A percentile compares a stretch with the other conserved stretches of the same genome.
Conservation (phyloP, 495 filamentous ascomycete species). For the Penicillium canescens region DNA sequence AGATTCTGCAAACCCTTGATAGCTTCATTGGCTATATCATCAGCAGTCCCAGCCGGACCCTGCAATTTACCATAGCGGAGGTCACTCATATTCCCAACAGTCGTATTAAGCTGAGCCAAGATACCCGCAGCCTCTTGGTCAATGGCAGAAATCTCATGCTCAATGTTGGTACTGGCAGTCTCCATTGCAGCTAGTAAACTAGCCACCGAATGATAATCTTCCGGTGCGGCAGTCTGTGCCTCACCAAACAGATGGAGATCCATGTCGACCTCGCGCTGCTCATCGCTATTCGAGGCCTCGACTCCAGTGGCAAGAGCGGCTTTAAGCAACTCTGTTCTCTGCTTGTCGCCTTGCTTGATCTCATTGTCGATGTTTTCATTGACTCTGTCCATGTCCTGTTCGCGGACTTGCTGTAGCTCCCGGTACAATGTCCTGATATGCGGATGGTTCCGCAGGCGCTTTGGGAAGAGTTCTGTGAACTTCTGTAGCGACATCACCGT, state of each 20-base stretch:
- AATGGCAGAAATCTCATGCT: slow-evolving; percentile 62
- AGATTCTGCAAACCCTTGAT: slow-evolving; percentile 54
- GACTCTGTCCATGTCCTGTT: slow-evolving; percentile 66
- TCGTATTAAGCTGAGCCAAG: slow-evolving; percentile 59
- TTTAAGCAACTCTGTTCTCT: slow-evolving; percentile 61
- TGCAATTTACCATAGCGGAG: slow-evolving; percentile 76
- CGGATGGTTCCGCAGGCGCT: slow-evolving; percentile 64
- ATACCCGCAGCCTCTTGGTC: slow-evolving; percentile 64
- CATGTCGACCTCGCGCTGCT: slow-evolving; percentile 69
- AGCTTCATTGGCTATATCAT: slow-evolving; percentile 62
- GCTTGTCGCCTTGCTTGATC: slow-evolving; percentile 59
- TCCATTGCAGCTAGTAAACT: slow-evolving; percentile 70
- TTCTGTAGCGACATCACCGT: slow-evolving; percentile 70
- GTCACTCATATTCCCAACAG: slow-evolving; percentile 74
- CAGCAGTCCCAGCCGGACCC: slow-evolving; percentile 54
- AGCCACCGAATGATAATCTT: slow-evolving; percentile 57
- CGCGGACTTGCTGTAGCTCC: slow-evolving; percentile 71
- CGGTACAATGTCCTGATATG: slow-evolving; percentile 76
- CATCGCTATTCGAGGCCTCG: slow-evolving; percentile 52
- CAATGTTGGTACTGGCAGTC: slow-evolving; percentile 61
- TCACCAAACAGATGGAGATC: slow-evolving; percentile 72
- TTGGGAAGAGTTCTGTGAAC: slow-evolving; percentile 77
- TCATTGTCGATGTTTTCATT: slow-evolving; percentile 68
- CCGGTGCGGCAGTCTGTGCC: slow-evolving; percentile 35
- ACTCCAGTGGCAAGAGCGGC: slow-evolving; percentile 52